phyloP scores from a whole-genome alignment of 345 rosid species.

The Populus simonii region DNA sequence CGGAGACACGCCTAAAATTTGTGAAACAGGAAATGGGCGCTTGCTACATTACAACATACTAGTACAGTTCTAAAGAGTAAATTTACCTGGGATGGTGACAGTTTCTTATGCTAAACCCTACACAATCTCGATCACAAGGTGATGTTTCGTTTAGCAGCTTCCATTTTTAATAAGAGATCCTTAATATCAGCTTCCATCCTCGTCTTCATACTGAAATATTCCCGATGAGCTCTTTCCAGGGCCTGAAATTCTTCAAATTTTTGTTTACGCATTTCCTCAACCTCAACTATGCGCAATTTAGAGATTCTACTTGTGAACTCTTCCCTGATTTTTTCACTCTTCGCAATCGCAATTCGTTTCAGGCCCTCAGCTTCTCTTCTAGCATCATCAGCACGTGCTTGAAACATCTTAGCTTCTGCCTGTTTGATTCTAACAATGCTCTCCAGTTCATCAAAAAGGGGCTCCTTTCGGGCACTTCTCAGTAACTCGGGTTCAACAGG shows the following conservation, averaged over 20 bases:
- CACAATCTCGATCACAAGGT: slow-evolving; percentile 39
- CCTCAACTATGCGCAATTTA: slow-evolving; percentile 59
- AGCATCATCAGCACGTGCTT: slow-evolving; percentile 84
- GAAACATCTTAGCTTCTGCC: slow-evolving; percentile 92
- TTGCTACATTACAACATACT: slow-evolving; percentile 9
- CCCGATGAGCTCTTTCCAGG: slow-evolving; percentile 70
- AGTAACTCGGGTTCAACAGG: slow-evolving; percentile 41
- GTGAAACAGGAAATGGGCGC: slow-evolving; percentile 10
- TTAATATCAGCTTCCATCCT: slow-evolving; percentile 94
- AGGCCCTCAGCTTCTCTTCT: slow-evolving; percentile 84
- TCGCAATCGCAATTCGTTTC: slow-evolving; percentile 67
- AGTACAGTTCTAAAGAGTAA: slow-evolving; percentile 5
- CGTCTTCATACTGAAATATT: slow-evolving; percentile 69
- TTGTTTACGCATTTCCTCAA: slow-evolving; percentile 60
- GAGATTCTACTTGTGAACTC: slow-evolving; percentile 54
- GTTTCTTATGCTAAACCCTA: slow-evolving; percentile 2
- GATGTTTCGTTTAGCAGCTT: slow-evolving; percentile 67
- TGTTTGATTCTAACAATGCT: slow-evolving; percentile 79
- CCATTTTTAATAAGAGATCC: slow-evolving; percentile 77
- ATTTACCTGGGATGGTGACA: slow-evolving; percentile 8
- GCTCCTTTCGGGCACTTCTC: slow-evolving; percentile 47
- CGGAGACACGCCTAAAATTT: slow-evolving; percentile 19
- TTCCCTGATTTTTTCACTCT: slow-evolving; percentile 75
- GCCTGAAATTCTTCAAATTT: slow-evolving; percentile 68
- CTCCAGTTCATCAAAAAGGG: slow-evolving; percentile 80